Conservation (phyloP, 345 rosid species). For the Pelargonium nanum region DNA sequence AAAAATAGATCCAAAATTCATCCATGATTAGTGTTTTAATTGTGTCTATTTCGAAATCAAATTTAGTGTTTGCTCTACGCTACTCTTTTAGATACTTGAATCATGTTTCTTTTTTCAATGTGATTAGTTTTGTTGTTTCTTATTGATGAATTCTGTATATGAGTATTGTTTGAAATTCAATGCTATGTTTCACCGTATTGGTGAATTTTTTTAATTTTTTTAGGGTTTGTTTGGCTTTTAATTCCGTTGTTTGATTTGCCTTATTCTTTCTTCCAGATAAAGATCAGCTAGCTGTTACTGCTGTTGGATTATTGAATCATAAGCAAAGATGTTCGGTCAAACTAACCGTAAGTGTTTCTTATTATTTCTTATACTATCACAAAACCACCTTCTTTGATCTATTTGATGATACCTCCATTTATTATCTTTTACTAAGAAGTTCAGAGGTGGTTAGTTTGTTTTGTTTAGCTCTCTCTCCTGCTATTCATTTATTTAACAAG, state of each 20-base stretch:
- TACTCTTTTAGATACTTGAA: no score
- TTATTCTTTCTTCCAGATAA: conserved; percentile 11
- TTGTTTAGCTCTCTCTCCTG: neutral
- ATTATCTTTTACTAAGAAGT: no score
- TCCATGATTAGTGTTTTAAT: no score
- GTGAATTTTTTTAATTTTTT: neutral
- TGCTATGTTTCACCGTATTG: neutral
- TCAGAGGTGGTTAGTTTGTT: no score
- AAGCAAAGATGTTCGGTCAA: conserved; percentile 46
- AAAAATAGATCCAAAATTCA: neutral
- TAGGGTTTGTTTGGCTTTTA: neutral
- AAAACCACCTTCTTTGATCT: neutral
- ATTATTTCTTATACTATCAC: neutral
- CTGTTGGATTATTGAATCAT: conserved; percentile 5
- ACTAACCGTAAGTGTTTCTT: conserved; percentile 37
- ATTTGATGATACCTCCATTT: neutral
- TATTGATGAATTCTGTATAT: neutral
- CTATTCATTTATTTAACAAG: no score
- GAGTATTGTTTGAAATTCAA: neutral
- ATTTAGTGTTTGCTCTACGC: no score
- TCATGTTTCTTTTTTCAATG: neutral
- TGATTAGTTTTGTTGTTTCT: neutral
- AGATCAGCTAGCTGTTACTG: conserved; percentile 10
- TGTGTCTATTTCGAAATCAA: no score
- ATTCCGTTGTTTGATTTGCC: neutral